phyloP scores from a whole-genome alignment of 441 rosid species.

The Melastoma candidum region DNA sequence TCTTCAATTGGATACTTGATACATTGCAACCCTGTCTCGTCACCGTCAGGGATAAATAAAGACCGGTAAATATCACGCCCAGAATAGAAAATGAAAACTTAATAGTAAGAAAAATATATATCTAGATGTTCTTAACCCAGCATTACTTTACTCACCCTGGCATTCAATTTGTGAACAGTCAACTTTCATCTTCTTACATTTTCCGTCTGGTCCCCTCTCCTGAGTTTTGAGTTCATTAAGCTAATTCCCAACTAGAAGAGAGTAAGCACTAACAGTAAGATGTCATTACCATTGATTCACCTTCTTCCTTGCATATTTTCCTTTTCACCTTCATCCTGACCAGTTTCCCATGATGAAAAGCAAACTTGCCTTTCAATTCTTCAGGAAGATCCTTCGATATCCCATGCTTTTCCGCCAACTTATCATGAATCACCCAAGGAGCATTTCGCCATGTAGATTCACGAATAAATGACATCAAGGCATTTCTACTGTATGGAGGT shows the following conservation, averaged over 20 bases:
- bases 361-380: conserved; percentile 46
- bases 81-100: conserved; percentile 1
- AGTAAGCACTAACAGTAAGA: conserved; percentile 1
- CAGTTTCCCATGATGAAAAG: conserved; percentile 55
- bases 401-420: conserved; percentile 56
- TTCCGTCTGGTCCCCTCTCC: conserved; percentile 46
- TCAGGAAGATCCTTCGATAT: conserved; percentile 57
- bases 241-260: conserved; percentile 10
- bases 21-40: conserved; percentile 27
- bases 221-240: conserved; percentile 20
- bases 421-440: conserved; percentile 85
- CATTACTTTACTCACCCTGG: conserved; percentile 24
- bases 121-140: background rate
- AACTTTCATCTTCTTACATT: conserved; percentile 35
- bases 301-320: conserved; percentile 12
- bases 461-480: conserved; percentile 87
- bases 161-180: conserved; percentile 21
- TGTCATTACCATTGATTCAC: no score
- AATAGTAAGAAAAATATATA: background rate
- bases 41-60: conserved; percentile 39
- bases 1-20: conserved; percentile 92
- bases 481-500: conserved; percentile 59
- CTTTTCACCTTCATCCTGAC: conserved; percentile 31
- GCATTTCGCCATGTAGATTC: conserved; percentile 74
- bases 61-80: conserved; percentile 2